phyloP scores from a whole-genome alignment of 495 filamentous ascomycete species.

The Letharia columbiana region DNA sequence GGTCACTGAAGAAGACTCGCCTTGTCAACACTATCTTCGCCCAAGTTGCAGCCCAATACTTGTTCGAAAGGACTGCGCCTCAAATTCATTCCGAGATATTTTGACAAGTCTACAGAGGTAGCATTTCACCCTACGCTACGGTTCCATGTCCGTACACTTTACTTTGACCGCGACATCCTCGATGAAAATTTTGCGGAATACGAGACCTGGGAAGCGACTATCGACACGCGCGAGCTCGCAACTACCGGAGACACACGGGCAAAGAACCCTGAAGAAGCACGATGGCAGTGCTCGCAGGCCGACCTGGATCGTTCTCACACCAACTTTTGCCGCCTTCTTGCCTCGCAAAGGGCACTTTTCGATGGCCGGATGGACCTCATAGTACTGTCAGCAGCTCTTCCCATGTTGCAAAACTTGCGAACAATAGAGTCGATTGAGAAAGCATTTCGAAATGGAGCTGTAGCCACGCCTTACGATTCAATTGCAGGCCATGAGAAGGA shows the following conservation, averaged over 20 bases:
- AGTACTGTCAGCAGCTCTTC: no score
- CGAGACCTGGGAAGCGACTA: no score
- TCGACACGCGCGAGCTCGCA: not conserved
- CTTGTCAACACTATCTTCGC: not conserved
- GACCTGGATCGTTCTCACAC: no score
- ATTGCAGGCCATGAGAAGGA: not conserved
- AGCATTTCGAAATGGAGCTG: no score
- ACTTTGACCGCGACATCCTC: conserved; percentile 1
- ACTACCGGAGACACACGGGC: no score
- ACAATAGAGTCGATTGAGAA: not conserved
- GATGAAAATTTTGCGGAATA: not conserved
- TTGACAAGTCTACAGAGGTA: not conserved
- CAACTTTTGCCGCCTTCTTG: no score
- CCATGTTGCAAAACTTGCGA: not conserved
- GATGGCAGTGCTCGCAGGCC: no score
- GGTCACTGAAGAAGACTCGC: not conserved
- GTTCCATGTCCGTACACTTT: not conserved
- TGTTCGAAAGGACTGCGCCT: no score
- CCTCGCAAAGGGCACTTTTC: no score
- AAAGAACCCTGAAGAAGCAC: no score
- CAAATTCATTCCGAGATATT: not conserved
- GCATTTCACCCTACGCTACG: not conserved
- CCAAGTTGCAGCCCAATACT: not conserved
- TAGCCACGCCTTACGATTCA: not conserved
- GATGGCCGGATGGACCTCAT: no score